These are phyloP conservation scores for Eimeria sp. DNA, from an alignment of 169 alveolate genomes.

Conservation along the genomic window DNA sequence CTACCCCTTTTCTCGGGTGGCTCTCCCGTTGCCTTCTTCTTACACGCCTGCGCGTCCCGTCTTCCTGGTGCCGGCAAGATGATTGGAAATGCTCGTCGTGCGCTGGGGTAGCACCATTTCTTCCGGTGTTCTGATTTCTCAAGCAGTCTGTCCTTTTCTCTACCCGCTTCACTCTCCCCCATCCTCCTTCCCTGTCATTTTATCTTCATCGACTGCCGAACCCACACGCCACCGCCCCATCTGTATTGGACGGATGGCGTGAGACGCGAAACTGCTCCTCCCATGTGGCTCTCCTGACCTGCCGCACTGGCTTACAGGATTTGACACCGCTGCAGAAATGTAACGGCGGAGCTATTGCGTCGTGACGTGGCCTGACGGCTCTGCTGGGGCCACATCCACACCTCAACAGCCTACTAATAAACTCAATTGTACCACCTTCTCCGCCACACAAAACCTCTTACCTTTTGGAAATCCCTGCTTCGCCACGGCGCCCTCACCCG, in stretches of 20 bases:
- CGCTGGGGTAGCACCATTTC: background rate
- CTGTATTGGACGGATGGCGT: constrained; percentile 15
- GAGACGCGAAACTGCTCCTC: constrained; percentile 40
- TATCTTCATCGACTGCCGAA: constrained; percentile 1
- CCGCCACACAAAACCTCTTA: constrained; percentile 11
- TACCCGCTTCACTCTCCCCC: background rate
- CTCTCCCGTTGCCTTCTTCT: constrained; percentile 28
- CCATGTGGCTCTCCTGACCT: constrained; percentile 6
- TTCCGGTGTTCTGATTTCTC: constrained; percentile 42
- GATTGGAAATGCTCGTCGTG: constrained; percentile 21
- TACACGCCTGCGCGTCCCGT: constrained; percentile 19
- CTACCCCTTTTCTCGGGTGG: background rate
- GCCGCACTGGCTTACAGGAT: background rate
- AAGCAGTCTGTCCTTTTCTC: background rate
- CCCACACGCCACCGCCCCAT: constrained; percentile 43
- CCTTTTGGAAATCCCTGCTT: background rate
- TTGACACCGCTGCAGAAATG: background rate
- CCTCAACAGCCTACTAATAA: background rate
- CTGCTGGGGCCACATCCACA: constrained; percentile 3
- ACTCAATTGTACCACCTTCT: background rate
- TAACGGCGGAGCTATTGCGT: background rate
- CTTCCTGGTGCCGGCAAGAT: constrained; percentile 21
- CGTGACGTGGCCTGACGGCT: constrained; percentile 4
- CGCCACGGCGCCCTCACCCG: background rate
- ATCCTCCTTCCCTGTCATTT: background rate